A percentile compares a stretch with the other conserved stretches of the same genome.
Evolutionary conservation across 176 grass and related monocot genomes (phyloP).

Genomic region (Aegilops speltoides): DNA sequence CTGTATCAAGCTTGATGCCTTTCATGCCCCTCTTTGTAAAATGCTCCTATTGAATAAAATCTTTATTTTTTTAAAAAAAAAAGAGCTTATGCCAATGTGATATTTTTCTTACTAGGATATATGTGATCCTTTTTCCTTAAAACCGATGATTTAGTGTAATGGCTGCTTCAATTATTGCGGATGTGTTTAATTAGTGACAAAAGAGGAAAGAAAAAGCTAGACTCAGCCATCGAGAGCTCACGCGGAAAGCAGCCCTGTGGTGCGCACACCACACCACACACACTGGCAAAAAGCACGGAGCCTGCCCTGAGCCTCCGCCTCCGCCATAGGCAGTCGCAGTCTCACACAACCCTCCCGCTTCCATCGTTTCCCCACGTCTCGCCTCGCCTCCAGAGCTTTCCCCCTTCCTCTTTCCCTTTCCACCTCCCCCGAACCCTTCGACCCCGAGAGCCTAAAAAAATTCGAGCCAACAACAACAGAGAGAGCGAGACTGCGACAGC

Average conservation of each 20-base stretch:
- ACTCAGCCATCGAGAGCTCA: background rate
- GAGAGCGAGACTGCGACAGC: background rate
- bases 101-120: background rate
- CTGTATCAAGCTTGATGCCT: too few relatives aligned
- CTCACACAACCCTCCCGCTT: background rate
- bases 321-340: background rate
- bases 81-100: background rate
- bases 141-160: background rate
- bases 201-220: background rate
- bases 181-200: background rate
- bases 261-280: background rate
- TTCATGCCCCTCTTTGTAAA: too few relatives aligned
- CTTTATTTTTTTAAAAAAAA: too few relatives aligned
- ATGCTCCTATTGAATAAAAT: too few relatives aligned
- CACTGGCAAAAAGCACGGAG: slow-evolving; percentile 15
- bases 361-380: slow-evolving; percentile 13
- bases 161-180: background rate
- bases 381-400: background rate
- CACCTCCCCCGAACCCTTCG: slow-evolving; percentile 14
- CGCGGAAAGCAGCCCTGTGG: background rate
- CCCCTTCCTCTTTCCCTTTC: background rate
- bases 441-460: background rate
- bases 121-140: background rate
- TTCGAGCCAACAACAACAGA: too few relatives aligned
- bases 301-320: background rate